A percentile compares a stretch with the other conserved stretches of the same genome.
Evolutionary conservation across 768 basidiomycete genomes (phyloP).

Genomic region (Tricholoma furcatifolium): DNA sequence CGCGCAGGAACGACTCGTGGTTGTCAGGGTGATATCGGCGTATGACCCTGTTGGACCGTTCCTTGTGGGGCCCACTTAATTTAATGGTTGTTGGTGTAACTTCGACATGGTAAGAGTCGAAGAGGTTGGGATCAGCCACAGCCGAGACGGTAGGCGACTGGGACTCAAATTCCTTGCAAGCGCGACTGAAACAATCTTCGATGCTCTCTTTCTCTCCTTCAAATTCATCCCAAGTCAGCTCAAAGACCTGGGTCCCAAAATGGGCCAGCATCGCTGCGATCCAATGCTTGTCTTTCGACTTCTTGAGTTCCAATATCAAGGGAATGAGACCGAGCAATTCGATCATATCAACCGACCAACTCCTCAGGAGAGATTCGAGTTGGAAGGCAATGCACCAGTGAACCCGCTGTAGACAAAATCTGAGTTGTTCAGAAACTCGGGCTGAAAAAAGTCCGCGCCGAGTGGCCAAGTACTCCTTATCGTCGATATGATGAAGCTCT

Average conservation of each 20-base stretch:
- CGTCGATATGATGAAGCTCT: constrained; percentile 32
- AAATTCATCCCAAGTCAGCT: constrained; percentile 24
- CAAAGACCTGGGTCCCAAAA: constrained; percentile 25
- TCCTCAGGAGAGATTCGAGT: constrained; percentile 43
- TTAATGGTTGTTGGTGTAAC: constrained; percentile 56
- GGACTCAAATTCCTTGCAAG: constrained; percentile 23
- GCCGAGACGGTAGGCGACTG: constrained; percentile 19
- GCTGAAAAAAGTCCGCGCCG: constrained; percentile 44
- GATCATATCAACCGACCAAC: constrained; percentile 41
- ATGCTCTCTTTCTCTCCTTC: constrained; percentile 20
- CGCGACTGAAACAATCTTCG: constrained; percentile 28
- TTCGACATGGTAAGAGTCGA: constrained; percentile 44
- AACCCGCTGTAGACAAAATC: constrained; percentile 31
- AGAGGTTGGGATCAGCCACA: constrained; percentile 32
- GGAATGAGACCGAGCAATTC: constrained; percentile 48
- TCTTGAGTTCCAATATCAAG: constrained; percentile 28
- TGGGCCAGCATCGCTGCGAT: constrained; percentile 41
- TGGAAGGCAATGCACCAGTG: constrained; percentile 62
- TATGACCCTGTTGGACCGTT: constrained; percentile 63
- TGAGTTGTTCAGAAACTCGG: constrained; percentile 27
- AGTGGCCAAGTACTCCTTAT: constrained; percentile 38
- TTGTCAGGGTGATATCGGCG: constrained; percentile 43
- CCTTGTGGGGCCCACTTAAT: constrained; percentile 54
- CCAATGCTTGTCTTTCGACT: constrained; percentile 30
- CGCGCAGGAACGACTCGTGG: constrained; percentile 59